Percentiles rank a stretch among this genome's conserved stretches.
Evolutionary conservation across 805 yeast genomes (phyloP).

Genomic region (Lachancea lanzarotensis): DNA sequence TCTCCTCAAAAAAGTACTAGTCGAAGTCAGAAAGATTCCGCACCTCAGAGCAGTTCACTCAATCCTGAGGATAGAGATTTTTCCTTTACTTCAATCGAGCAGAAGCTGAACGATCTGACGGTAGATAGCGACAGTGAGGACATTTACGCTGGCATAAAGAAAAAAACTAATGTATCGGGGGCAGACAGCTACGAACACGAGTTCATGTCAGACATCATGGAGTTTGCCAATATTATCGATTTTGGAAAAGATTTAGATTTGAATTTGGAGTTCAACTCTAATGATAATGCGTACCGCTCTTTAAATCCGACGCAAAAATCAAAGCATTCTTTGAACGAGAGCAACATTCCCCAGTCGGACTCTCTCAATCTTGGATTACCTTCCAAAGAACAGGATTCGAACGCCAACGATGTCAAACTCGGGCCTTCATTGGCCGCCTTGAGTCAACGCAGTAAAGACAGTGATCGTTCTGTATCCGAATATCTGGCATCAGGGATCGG

Average conservation of each 20-base stretch:
- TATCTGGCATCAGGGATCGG: not conserved
- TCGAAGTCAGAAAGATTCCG: not conserved
- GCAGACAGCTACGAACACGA: slow-evolving; percentile 23
- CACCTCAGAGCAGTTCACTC: not conserved
- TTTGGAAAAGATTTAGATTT: slow-evolving; percentile 40
- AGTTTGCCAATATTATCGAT: slow-evolving; percentile 41
- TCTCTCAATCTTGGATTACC: not conserved
- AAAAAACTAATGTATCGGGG: not conserved
- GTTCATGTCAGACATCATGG: slow-evolving; percentile 37
- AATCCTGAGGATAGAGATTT: slow-evolving; percentile 9
- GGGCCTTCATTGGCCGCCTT: not conserved
- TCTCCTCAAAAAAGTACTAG: slow-evolving; percentile 3
- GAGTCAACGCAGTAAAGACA: not conserved
- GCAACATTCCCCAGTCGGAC: slow-evolving; percentile 1
- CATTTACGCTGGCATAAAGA: slow-evolving; percentile 8
- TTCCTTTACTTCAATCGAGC: slow-evolving; percentile 26
- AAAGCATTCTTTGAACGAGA: not conserved
- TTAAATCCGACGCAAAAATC: slow-evolving; percentile 7
- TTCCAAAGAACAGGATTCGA: not conserved
- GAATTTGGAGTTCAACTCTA: slow-evolving; percentile 26
- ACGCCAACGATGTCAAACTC: not conserved
- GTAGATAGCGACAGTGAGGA: slow-evolving; percentile 14
- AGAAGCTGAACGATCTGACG: slow-evolving; percentile 21
- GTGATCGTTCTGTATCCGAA: not conserved
- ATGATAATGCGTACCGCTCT: slow-evolving; percentile 5